Percentiles rank a stretch among this genome's conserved stretches.
Conservation (phyloP, 768 basidiomycete genomes). For the Mycena pura region DNA sequence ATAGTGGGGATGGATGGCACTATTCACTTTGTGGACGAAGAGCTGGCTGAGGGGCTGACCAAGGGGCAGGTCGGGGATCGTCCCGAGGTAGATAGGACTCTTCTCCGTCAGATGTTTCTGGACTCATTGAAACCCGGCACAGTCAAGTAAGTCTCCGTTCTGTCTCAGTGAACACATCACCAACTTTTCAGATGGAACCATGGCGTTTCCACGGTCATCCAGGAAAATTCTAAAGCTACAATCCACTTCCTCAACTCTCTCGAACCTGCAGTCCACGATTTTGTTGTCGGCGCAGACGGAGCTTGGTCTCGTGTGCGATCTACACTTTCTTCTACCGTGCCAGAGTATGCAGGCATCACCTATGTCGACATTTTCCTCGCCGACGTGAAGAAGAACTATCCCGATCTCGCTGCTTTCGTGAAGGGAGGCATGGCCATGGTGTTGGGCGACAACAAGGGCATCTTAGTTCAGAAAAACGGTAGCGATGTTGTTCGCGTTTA, state of each 20-base stretch:
- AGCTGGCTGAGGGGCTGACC: background rate
- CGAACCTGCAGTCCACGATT: background rate
- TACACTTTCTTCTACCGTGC: background rate
- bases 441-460: slow-evolving; percentile 1
- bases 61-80: background rate
- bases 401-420: background rate
- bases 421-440: background rate
- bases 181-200: slow-evolving; percentile 1
- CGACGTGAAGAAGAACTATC: background rate
- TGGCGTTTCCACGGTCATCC: background rate
- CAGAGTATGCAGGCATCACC: background rate
- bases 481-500: slow-evolving; percentile 2
- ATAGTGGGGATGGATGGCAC: slow-evolving; percentile 5
- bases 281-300: slow-evolving; percentile 1
- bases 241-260: background rate
- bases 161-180: background rate
- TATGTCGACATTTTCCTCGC: slow-evolving; percentile 1
- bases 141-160: background rate
- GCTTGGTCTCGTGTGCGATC: background rate
- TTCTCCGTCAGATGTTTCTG: background rate
- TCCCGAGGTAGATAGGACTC: slow-evolving; percentile 2
- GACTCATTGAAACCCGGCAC: background rate
- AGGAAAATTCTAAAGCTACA: background rate
- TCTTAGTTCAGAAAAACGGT: background rate
- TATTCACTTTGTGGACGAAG: background rate